Conservation (phyloP, 2,329 filamentous ascomycete genomes). For the Trichoderma sp. region DNA sequence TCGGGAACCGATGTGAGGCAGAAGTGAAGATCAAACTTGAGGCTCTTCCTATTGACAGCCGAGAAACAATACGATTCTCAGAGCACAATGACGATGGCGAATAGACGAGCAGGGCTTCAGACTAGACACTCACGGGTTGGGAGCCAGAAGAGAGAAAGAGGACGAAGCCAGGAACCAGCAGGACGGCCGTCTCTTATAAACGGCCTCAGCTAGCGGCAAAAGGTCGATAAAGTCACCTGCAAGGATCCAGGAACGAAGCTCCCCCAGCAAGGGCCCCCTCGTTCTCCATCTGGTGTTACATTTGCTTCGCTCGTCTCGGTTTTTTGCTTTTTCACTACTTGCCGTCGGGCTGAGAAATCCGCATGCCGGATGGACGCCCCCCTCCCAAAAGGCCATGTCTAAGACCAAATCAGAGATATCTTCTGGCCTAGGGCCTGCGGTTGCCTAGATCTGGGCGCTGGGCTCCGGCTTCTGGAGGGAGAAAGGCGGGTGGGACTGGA, state of each 20-base stretch:
- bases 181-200: conserved; percentile 18
- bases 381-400: conserved; percentile 16
- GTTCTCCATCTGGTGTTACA: conserved; percentile 16
- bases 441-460: conserved; percentile 39
- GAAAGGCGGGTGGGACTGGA: conserved; percentile 8
- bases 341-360: conserved; percentile 1
- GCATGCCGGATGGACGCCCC: conserved; percentile 22
- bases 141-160: background rate
- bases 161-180: conserved; percentile 12
- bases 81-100: background rate
- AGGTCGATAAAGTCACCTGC: conserved; percentile 23
- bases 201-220: conserved; percentile 22
- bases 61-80: background rate
- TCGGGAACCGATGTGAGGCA: background rate
- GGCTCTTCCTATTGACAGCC: background rate
- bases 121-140: background rate
- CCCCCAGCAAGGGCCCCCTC: background rate
- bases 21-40: background rate
- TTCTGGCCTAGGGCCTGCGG: conserved; percentile 38
- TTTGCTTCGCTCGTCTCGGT: background rate
- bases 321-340: background rate
- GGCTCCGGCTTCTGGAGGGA: conserved; percentile 28
- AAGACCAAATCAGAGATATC: conserved; percentile 29
- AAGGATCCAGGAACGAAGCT: conserved; percentile 24
- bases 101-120: conserved; percentile 3